These are phyloP conservation scores for Phytophthora palmivora DNA, from an alignment of 352 stramenopile genomes.

Conservation along the genomic window DNA sequence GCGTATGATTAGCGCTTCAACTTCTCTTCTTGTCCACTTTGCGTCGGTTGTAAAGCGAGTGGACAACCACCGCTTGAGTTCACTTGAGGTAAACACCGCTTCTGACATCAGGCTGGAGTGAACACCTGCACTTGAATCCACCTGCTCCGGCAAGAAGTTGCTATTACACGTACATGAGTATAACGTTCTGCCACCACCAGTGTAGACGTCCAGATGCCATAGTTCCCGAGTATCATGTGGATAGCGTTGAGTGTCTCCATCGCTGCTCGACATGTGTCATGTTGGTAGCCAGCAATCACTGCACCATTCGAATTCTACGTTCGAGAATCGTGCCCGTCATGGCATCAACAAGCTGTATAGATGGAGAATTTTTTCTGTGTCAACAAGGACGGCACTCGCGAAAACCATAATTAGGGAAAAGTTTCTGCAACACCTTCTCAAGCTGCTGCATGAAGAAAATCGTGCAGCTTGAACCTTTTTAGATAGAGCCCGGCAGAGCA, in stretches of 20 bases:
- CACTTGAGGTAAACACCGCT: not conserved
- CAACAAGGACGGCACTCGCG: not conserved
- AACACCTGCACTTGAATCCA: slow-evolving; percentile 4
- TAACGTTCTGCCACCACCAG: no score
- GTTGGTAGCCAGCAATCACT: not conserved
- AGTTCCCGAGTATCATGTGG: slow-evolving; percentile 4
- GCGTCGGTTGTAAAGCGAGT: not conserved
- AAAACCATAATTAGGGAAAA: not conserved
- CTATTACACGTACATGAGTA: no score
- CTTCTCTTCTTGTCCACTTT: slow-evolving; percentile 14
- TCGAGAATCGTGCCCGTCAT: slow-evolving; percentile 3
- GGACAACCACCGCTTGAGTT: not conserved
- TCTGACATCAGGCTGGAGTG: not conserved
- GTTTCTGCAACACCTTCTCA: not conserved
- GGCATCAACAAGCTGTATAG: not conserved
- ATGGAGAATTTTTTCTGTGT: not conserved
- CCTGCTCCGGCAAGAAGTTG: not conserved
- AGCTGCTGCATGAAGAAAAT: not conserved
- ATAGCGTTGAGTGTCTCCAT: slow-evolving; percentile 4
- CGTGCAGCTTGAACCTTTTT: slow-evolving; percentile 7
- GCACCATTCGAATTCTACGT: slow-evolving; percentile 1
- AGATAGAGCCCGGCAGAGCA: slow-evolving; percentile 7
- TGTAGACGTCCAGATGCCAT: not conserved
- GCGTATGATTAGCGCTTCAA: slow-evolving; percentile 24
- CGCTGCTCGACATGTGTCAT: not conserved